These are phyloP conservation scores for Fusarium mexicanum DNA, from an alignment of 2,329 filamentous ascomycete genomes.

Conservation along the genomic window DNA sequence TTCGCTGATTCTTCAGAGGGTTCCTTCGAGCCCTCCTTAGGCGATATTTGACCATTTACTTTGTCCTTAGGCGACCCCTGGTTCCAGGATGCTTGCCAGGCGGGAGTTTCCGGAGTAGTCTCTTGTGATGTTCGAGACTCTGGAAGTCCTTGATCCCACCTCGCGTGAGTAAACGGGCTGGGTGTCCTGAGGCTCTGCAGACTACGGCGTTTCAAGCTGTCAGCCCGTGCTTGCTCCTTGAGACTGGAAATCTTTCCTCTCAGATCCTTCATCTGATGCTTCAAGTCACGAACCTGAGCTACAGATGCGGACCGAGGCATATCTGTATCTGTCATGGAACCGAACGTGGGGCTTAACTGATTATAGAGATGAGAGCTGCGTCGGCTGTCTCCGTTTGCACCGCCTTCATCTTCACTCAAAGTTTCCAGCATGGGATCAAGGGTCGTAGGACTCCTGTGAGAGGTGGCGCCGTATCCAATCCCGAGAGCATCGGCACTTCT, in stretches of 20 bases:
- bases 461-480: constrained; percentile 42
- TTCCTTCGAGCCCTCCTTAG: constrained; percentile 3
- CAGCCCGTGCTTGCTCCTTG: constrained; percentile 80
- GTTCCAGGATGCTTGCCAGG: constrained; percentile 32
- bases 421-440: constrained; percentile 60
- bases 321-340: constrained; percentile 55
- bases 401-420: constrained; percentile 63
- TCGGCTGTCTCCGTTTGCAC: constrained; percentile 37
- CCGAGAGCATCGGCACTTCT: constrained; percentile 56
- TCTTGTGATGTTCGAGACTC: constrained; percentile 39
- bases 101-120: constrained; percentile 31
- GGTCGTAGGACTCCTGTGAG: constrained; percentile 52
- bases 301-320: constrained; percentile 75
- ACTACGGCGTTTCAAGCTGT: constrained; percentile 80
- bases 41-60: constrained; percentile 7
- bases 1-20: constrained; percentile 12
- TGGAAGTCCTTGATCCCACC: constrained; percentile 44
- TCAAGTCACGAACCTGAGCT: constrained; percentile 77
- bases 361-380: constrained; percentile 39
- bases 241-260: constrained; percentile 86
- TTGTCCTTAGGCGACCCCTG: constrained; percentile 13
- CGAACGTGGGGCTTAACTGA: constrained; percentile 58
- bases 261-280: constrained; percentile 85
- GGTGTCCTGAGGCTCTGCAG: constrained; percentile 78
- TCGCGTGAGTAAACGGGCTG: constrained; percentile 81